Evolutionary conservation across 352 stramenopile species (phyloP).

Genomic region (Phytophthora brassicae): DNA sequence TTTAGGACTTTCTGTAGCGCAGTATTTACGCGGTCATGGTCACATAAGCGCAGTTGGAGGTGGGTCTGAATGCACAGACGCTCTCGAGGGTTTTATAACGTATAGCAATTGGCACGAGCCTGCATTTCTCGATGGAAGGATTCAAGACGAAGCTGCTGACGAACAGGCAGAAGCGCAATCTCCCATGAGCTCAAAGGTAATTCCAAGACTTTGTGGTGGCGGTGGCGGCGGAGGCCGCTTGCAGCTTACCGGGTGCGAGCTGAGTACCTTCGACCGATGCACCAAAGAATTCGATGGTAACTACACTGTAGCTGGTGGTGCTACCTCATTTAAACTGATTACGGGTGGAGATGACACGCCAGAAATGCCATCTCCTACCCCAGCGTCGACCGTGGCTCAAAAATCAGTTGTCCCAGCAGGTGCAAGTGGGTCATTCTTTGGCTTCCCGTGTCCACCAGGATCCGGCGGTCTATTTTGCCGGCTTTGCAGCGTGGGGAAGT

Average conservation of each 20-base stretch:
- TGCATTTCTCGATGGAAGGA: conserved; percentile 12
- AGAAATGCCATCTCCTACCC: conserved; percentile 16
- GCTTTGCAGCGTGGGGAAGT: conserved; percentile 57
- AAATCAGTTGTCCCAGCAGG: conserved; percentile 37
- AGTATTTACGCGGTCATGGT: conserved; percentile 59
- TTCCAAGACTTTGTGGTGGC: conserved; percentile 54
- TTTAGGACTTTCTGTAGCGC: conserved; percentile 58
- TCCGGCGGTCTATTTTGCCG: conserved; percentile 77
- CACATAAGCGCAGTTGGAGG: conserved; percentile 73
- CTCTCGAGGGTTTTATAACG: conserved; percentile 25
- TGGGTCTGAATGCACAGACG: conserved; percentile 56
- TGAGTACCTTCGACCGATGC: conserved; percentile 65
- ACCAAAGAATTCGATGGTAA: conserved; percentile 74
- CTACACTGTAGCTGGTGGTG: conserved; percentile 73
- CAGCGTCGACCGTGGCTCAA: conserved; percentile 18
- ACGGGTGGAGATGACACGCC: conserved; percentile 15
- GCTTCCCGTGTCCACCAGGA: conserved; percentile 76
- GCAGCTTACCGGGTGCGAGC: conserved; percentile 69
- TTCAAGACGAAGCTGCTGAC: conserved; percentile 19
- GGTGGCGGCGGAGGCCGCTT: conserved; percentile 69
- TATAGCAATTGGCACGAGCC: conserved; percentile 16
- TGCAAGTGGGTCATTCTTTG: conserved; percentile 69
- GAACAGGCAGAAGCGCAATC: conserved; percentile 28
- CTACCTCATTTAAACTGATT: conserved; percentile 35
- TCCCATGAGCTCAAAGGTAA: conserved; percentile 26